Conservation (phyloP, 2,329 filamentous ascomycete genomes). For the Neurospora sp. region DNA sequence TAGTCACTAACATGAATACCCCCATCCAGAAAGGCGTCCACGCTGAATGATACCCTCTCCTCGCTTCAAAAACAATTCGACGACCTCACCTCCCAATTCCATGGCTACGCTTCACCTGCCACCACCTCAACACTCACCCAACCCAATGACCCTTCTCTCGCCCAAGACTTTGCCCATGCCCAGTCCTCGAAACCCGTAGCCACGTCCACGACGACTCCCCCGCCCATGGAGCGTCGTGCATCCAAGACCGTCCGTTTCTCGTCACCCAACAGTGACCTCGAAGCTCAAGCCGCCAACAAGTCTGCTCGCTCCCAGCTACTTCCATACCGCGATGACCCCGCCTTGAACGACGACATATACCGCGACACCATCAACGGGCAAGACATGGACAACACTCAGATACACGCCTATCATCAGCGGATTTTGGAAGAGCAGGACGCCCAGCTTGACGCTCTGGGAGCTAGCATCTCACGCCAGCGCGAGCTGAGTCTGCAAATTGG, state of each 20-base stretch:
- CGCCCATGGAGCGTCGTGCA: constrained; percentile 16
- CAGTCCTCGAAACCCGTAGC: constrained; percentile 31
- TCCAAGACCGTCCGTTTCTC: constrained; percentile 78
- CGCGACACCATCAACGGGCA: constrained; percentile 36
- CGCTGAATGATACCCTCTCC: constrained; percentile 54
- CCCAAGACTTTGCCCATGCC: constrained; percentile 56
- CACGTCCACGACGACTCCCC: constrained; percentile 13
- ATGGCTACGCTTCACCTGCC: constrained; percentile 48
- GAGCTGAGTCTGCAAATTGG: constrained; percentile 94
- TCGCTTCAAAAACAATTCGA: constrained; percentile 64
- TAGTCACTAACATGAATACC: constrained; percentile 5
- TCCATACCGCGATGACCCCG: constrained; percentile 61
- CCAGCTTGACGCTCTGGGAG: constrained; percentile 81
- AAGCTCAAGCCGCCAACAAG: constrained; percentile 21
- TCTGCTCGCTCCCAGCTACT: constrained; percentile 43
- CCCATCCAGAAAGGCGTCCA: constrained; percentile 32
- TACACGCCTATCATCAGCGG: constrained; percentile 73
- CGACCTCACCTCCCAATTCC: constrained; percentile 73
- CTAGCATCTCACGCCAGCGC: constrained; percentile 77
- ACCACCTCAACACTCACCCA: constrained; percentile 42
- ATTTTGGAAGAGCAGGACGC: constrained; percentile 86
- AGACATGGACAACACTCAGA: constrained; percentile 67
- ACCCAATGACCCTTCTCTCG: constrained; percentile 55
- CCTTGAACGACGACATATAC: constrained; percentile 36
- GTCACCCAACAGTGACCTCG: constrained; percentile 43